Evolutionary conservation across 495 filamentous ascomycete genomes (phyloP).

Genomic region (Aspergillus egyptiacus): DNA sequence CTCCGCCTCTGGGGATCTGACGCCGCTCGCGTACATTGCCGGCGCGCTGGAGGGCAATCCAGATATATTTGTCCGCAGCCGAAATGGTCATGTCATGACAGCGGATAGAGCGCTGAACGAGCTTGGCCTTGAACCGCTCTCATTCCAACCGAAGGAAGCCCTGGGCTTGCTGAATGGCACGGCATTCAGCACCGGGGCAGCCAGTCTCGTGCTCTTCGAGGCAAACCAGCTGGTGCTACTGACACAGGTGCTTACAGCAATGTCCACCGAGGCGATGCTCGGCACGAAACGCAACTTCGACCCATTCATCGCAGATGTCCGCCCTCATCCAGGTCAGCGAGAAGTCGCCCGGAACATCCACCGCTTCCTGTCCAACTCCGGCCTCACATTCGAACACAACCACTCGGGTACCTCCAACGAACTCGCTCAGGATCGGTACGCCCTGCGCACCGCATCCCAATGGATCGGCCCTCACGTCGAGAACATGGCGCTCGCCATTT

Average conservation of each 20-base stretch:
- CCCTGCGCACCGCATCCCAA: slow-evolving; percentile 54
- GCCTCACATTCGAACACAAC: slow-evolving; percentile 15
- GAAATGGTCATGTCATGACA: slow-evolving; percentile 1
- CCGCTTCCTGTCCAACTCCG: slow-evolving; percentile 40
- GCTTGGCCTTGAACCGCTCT: slow-evolving; percentile 13
- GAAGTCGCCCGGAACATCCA: slow-evolving; percentile 53
- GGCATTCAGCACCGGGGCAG: slow-evolving; percentile 49
- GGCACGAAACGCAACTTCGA: slow-evolving; percentile 52
- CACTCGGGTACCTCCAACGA: slow-evolving; percentile 4
- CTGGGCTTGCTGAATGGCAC: slow-evolving; percentile 65
- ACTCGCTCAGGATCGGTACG: slow-evolving; percentile 59
- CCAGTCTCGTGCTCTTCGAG: slow-evolving; percentile 50
- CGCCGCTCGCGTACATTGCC: slow-evolving; percentile 55
- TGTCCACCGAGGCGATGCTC: slow-evolving; percentile 39
- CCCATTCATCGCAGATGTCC: slow-evolving; percentile 51
- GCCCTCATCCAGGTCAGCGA: slow-evolving; percentile 58
- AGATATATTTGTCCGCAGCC: slow-evolving; percentile 18
- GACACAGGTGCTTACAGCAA: slow-evolving; percentile 50
- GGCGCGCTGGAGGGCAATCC: slow-evolving; percentile 55
- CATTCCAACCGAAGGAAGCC: slow-evolving; percentile 43
- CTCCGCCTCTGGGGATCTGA: slow-evolving; percentile 60
- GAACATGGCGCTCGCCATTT: slow-evolving; percentile 48
- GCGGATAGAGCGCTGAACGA: slow-evolving; percentile 16
- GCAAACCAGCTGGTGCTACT: slow-evolving; percentile 52
- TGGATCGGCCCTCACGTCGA: slow-evolving; percentile 63